Percentiles rank a stretch among this genome's conserved stretches.
Conservation (phyloP, 345 rosid genomes). For the Hypericum perforatum region DNA sequence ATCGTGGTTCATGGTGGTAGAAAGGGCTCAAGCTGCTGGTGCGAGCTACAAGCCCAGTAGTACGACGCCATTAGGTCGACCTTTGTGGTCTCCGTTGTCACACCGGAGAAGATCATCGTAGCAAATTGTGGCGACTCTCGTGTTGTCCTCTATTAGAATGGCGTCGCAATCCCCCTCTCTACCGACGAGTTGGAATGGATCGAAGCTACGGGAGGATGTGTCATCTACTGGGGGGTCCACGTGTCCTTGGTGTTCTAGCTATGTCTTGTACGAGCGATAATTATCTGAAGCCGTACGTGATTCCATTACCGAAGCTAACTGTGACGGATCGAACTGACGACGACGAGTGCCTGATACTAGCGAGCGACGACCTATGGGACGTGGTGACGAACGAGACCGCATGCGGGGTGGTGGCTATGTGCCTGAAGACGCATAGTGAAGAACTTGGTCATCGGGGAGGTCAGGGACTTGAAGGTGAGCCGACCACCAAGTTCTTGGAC, state of each 20-base stretch:
- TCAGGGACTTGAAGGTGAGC: too few species aligned
- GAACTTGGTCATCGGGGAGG: too few species aligned
- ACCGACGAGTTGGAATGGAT: slow-evolving; percentile 65
- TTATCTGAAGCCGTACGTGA: slow-evolving; percentile 85
- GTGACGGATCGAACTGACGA: slow-evolving; percentile 47
- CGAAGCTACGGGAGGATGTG: slow-evolving; percentile 68
- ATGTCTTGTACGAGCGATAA: slow-evolving; percentile 77
- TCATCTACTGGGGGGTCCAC: slow-evolving; percentile 77
- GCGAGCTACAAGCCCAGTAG: slow-evolving; percentile 68
- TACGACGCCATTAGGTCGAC: slow-evolving; percentile 87
- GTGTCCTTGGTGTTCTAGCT: slow-evolving; percentile 78
- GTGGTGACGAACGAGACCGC: slow-evolving; percentile 68
- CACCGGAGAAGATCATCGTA: slow-evolving; percentile 52
- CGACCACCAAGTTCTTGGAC: too few species aligned
- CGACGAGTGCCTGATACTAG: slow-evolving; percentile 74
- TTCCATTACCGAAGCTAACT: slow-evolving; percentile 68
- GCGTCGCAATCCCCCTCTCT: slow-evolving; percentile 65
- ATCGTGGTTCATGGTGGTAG: too few species aligned
- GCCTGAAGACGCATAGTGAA: slow-evolving; percentile 36
- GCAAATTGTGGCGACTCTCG: slow-evolving; percentile 90
- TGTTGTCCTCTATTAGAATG: slow-evolving; percentile 71
- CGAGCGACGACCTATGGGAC: slow-evolving; percentile 80
- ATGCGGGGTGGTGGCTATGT: slow-evolving; percentile 60
- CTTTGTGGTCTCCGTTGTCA: slow-evolving; percentile 60
- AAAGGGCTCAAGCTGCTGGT: slow-evolving; percentile 35